Percentiles rank a stretch among this genome's conserved stretches.
Evolutionary conservation across 1,284 basidiomycete species (phyloP).

Genomic region (Exobasidium rhododendri): DNA sequence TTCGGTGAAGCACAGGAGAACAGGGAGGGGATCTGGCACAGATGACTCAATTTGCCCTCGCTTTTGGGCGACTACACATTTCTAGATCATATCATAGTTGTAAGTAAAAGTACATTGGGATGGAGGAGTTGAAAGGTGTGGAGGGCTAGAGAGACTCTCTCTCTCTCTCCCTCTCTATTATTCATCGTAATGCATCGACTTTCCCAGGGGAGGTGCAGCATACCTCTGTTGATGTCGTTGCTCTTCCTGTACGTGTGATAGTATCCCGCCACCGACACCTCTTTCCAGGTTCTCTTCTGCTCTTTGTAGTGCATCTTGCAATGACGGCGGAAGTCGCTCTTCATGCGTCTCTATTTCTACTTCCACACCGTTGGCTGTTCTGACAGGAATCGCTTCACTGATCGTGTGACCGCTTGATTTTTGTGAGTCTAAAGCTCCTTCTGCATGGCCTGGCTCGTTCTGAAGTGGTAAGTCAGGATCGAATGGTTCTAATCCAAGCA

Average conservation of each 20-base stretch:
- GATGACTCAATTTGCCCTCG: too few species aligned
- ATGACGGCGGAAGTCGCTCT: slow-evolving; percentile 27
- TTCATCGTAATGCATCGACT: slow-evolving; percentile 12
- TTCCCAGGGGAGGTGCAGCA: slow-evolving; percentile 5
- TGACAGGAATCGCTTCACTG: slow-evolving; percentile 29
- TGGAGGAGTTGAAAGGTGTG: too few species aligned
- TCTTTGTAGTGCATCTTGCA: slow-evolving; percentile 17
- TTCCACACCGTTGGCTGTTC: slow-evolving; percentile 21
- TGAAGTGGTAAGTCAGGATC: slow-evolving; percentile 36
- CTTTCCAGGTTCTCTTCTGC: not conserved
- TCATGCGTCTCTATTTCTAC: slow-evolving; percentile 32
- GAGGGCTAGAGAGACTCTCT: too few species aligned
- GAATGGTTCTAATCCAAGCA: slow-evolving; percentile 44
- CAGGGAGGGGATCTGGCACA: too few species aligned
- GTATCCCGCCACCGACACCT: not conserved
- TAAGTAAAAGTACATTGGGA: too few species aligned
- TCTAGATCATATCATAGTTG: too few species aligned
- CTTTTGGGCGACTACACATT: too few species aligned
- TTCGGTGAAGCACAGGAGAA: too few species aligned
- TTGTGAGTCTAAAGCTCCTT: slow-evolving; percentile 20
- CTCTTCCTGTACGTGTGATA: not conserved
- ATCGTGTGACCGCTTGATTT: slow-evolving; percentile 25
- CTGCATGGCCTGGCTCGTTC: slow-evolving; percentile 37
- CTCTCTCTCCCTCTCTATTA: too few species aligned
- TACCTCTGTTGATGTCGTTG: slow-evolving; percentile 10